A percentile compares a stretch with the other conserved stretches of the same genome.
Evolutionary conservation across 352 stramenopile genomes (phyloP).

Genomic region (Phytophthora sp.): DNA sequence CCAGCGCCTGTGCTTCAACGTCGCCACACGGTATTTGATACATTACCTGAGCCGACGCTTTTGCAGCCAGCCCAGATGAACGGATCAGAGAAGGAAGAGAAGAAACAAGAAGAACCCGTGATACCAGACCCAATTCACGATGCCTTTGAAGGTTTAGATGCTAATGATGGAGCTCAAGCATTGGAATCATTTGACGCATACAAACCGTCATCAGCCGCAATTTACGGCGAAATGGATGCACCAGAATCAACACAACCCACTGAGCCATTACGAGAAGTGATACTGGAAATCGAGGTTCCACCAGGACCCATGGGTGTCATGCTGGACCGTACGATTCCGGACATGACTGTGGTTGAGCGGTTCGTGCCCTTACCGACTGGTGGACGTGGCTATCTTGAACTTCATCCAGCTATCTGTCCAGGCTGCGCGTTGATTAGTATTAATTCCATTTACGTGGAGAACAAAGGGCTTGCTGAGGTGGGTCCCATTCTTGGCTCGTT

Average conservation of each 20-base stretch:
- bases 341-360: constrained; percentile 83
- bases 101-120: constrained; percentile 37
- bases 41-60: constrained; percentile 54
- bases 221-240: constrained; percentile 14
- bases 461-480: constrained; percentile 73
- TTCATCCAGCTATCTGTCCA: constrained; percentile 82
- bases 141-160: constrained; percentile 75
- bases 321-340: constrained; percentile 74
- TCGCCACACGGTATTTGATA: constrained; percentile 62
- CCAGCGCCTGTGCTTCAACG: constrained; percentile 24
- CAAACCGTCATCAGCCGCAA: constrained; percentile 35
- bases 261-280: constrained; percentile 73
- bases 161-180: constrained; percentile 47
- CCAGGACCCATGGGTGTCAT: constrained; percentile 84
- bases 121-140: constrained; percentile 77
- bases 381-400: constrained; percentile 76
- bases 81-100: constrained; percentile 35
- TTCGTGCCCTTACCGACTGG: constrained; percentile 75
- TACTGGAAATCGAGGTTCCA: constrained; percentile 82
- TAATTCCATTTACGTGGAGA: constrained; percentile 78
- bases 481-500: constrained; percentile 72
- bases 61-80: constrained; percentile 23
- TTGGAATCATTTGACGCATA: constrained; percentile 48
- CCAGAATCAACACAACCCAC: constrained; percentile 37
- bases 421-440: constrained; percentile 81